These are phyloP conservation scores for Pestalotiopsis sp. DNA, from an alignment of 2,329 filamentous ascomycete species.

Conservation along the genomic window DNA sequence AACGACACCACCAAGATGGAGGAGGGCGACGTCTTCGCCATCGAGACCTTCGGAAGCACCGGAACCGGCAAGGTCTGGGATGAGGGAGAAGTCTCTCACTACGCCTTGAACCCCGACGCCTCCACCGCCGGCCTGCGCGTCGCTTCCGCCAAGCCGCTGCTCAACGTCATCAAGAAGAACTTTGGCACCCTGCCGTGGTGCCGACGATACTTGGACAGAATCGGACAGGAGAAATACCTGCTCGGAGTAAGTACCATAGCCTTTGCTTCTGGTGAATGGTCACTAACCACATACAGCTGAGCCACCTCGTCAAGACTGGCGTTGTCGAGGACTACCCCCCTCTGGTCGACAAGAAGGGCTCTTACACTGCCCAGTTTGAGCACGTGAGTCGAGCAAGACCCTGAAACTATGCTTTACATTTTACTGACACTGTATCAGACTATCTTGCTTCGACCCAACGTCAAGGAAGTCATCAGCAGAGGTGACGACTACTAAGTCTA, in stretches of 20 bases:
- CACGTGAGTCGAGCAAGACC: slow-evolving; percentile 70
- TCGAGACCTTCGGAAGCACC: slow-evolving; percentile 94
- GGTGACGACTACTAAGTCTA: slow-evolving; percentile 79
- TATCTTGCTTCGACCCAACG: slow-evolving; percentile 75
- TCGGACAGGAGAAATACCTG: slow-evolving; percentile 95
- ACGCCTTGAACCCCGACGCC: slow-evolving; percentile 74
- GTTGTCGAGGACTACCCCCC: slow-evolving; percentile 92
- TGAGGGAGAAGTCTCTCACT: slow-evolving; percentile 89
- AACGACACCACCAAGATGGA: slow-evolving; percentile 95
- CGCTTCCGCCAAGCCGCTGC: slow-evolving; percentile 80
- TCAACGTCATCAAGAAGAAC: slow-evolving; percentile 93
- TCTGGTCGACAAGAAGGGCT: slow-evolving; percentile 88
- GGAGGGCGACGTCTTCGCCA: slow-evolving; percentile 92
- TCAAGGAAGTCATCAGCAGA: slow-evolving; percentile 86
- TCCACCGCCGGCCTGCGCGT: slow-evolving; percentile 77
- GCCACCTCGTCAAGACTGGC: slow-evolving; percentile 79
- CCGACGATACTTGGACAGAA: slow-evolving; percentile 83
- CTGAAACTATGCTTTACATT: not conserved
- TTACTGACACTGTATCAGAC: slow-evolving; percentile 51
- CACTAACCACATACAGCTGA: slow-evolving; percentile 61
- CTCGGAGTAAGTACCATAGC: slow-evolving; percentile 67
- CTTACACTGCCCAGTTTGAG: slow-evolving; percentile 92
- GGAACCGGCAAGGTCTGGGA: slow-evolving; percentile 87
- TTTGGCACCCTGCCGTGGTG: slow-evolving; percentile 93
- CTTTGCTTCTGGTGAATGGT: not conserved